phyloP scores from a whole-genome alignment of 2,329 filamentous ascomycete species.

The Nemania serpens region DNA sequence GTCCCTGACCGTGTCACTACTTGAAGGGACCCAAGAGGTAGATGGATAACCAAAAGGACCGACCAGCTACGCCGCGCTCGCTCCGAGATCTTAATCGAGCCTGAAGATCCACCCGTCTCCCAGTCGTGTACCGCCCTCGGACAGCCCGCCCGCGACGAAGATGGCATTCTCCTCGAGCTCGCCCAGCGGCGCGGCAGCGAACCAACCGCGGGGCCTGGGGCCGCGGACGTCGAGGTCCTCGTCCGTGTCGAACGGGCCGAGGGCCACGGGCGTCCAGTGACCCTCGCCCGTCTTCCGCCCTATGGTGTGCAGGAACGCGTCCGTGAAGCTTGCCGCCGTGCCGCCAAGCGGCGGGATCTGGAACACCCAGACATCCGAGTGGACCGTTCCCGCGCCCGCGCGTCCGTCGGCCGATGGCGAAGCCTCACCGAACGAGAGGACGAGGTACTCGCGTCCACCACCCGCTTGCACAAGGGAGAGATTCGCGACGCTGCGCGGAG shows the following conservation, averaged over 20 bases:
- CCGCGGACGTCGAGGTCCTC: constrained; percentile 51
- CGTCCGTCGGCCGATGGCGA: constrained; percentile 51
- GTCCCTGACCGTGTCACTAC: too few relatives aligned
- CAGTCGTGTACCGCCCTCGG: constrained; percentile 54
- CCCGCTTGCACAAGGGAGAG: constrained; percentile 62
- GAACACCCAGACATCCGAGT: constrained; percentile 67
- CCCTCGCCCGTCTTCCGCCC: constrained; percentile 61
- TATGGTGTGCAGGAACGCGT: constrained; percentile 59
- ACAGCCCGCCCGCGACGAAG: constrained; percentile 64
- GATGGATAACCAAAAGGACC: too few relatives aligned
- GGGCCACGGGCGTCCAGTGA: constrained; percentile 58
- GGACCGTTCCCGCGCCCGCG: constrained; percentile 56
- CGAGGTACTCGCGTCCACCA: constrained; percentile 64
- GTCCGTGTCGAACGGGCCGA: constrained; percentile 57
- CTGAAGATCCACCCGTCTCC: constrained; percentile 69
- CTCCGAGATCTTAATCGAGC: constrained; percentile 44
- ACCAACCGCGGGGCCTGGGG: constrained; percentile 60
- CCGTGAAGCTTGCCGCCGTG: constrained; percentile 59
- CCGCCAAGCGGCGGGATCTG: constrained; percentile 61
- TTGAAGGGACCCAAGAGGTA: too few relatives aligned
- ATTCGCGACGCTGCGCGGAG: constrained; percentile 57
- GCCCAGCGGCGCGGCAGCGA: constrained; percentile 60
- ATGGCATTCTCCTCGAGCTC: constrained; percentile 65
- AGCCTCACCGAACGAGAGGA: constrained; percentile 65
- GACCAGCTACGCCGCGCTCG: background rate